Evolutionary conservation across 2,329 filamentous ascomycete species (phyloP).

Genomic region (Apiospora marii): DNA sequence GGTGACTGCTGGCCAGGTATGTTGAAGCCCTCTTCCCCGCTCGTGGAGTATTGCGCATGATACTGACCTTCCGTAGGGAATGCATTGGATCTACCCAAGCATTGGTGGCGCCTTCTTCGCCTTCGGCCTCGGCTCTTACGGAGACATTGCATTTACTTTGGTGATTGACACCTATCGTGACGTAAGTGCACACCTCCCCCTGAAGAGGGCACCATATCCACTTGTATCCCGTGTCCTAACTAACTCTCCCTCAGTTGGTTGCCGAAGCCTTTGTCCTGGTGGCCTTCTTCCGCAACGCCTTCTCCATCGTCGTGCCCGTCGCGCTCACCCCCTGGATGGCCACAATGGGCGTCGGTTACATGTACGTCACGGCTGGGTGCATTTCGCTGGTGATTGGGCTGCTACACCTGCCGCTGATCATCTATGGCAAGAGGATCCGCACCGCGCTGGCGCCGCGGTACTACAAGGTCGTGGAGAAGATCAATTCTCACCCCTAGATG

Average conservation of each 20-base stretch:
- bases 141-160: slow-evolving; percentile 46
- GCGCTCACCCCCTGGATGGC: slow-evolving; percentile 41
- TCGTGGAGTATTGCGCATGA: too few species aligned
- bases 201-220: not conserved
- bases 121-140: slow-evolving; percentile 48
- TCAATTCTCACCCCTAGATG: not conserved
- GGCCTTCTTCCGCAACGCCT: slow-evolving; percentile 42
- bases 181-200: slow-evolving; percentile 33
- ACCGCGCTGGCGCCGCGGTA: slow-evolving; percentile 2
- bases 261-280: slow-evolving; percentile 41
- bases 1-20: slow-evolving; percentile 44
- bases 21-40: slow-evolving; percentile 15
- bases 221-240: not conserved
- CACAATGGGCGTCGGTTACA: slow-evolving; percentile 28
- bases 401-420: slow-evolving; percentile 24
- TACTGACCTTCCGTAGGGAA: slow-evolving; percentile 40
- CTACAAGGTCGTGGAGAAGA: slow-evolving; percentile 23
- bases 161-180: slow-evolving; percentile 48
- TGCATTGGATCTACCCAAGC: slow-evolving; percentile 52
- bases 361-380: slow-evolving; percentile 25
- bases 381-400: slow-evolving; percentile 22
- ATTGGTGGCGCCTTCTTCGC: slow-evolving; percentile 47
- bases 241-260: slow-evolving; percentile 25
- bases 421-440: slow-evolving; percentile 28
- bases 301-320: slow-evolving; percentile 43